Percentiles rank a stretch among this genome's conserved stretches.
phyloP scores from a whole-genome alignment of 2,329 filamentous ascomycete species.

The Colletotrichum euphorbiae region DNA sequence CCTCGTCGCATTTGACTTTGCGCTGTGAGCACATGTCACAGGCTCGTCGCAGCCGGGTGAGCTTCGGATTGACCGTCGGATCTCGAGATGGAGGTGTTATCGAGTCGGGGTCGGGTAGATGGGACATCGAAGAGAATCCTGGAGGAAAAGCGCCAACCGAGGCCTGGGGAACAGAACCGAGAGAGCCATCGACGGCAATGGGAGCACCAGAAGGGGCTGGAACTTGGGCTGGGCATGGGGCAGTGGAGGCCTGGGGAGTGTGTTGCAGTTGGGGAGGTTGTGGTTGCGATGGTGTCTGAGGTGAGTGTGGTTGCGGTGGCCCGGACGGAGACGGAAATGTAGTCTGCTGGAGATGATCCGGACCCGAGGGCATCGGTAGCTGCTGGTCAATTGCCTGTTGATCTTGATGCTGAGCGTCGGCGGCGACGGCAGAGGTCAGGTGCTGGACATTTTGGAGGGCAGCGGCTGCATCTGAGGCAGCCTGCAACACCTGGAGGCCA shows the following conservation, averaged over 20 bases:
- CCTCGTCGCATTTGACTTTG: slow-evolving; percentile 71
- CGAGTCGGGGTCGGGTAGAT: slow-evolving; percentile 21
- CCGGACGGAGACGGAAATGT: neutral
- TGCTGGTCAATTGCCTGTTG: slow-evolving; percentile 21
- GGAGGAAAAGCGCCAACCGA: slow-evolving; percentile 22
- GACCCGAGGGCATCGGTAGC: neutral
- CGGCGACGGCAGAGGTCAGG: slow-evolving; percentile 45
- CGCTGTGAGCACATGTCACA: slow-evolving; percentile 73
- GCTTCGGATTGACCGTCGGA: slow-evolving; percentile 60
- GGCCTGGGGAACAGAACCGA: slow-evolving; percentile 9
- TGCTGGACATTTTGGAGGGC: slow-evolving; percentile 52
- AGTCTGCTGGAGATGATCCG: slow-evolving; percentile 19
- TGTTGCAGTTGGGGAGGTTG: neutral
- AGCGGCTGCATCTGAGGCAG: slow-evolving; percentile 58
- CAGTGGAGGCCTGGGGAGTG: slow-evolving; percentile 39
- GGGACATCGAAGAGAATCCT: slow-evolving; percentile 22
- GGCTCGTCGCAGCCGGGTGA: slow-evolving; percentile 67
- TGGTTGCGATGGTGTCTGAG: slow-evolving; percentile 26
- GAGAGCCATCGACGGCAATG: neutral
- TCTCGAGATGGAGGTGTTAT: slow-evolving; percentile 45
- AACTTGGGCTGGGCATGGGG: slow-evolving; percentile 3
- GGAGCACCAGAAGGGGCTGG: slow-evolving; percentile 13
- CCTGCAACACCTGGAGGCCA: slow-evolving; percentile 59
- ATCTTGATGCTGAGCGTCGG: slow-evolving; percentile 36
- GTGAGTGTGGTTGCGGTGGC: slow-evolving; percentile 27